Evolutionary conservation across 108 stramenopile species (phyloP).

Genomic region (Nitzschia sp.): DNA sequence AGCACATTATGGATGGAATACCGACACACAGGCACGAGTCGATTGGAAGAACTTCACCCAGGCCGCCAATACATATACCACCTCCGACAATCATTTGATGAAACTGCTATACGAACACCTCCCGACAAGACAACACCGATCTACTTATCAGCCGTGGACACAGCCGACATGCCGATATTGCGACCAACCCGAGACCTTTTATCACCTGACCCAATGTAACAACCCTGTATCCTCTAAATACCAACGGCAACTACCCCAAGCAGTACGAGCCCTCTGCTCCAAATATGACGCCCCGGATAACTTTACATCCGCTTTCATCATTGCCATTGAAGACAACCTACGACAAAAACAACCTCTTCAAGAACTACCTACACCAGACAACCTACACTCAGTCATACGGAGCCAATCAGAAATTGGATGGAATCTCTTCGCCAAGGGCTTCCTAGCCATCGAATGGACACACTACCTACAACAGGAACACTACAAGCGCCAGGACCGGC

Average conservation of each 20-base stretch:
- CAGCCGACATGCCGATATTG: neutral
- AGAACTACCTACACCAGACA: neutral
- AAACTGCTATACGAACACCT: neutral
- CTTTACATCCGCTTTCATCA: neutral
- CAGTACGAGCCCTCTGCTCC: neutral
- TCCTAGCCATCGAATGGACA: neutral
- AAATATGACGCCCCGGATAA: neutral
- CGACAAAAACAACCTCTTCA: neutral
- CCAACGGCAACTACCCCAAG: neutral
- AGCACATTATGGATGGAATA: neutral
- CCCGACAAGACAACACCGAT: neutral
- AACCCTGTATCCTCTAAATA: neutral
- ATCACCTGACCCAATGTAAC: neutral
- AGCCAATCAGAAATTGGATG: neutral
- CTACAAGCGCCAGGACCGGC: too few relatives aligned
- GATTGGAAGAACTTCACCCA: neutral
- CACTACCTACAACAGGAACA: too few relatives aligned
- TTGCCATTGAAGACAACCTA: neutral
- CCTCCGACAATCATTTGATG: neutral
- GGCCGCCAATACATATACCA: neutral
- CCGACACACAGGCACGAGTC: neutral
- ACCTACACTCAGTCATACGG: neutral
- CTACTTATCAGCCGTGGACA: neutral
- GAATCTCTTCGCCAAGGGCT: neutral
- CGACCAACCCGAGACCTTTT: neutral